Conservation (phyloP, 2,329 filamentous ascomycete genomes). For the Apiospora pterosperma region DNA sequence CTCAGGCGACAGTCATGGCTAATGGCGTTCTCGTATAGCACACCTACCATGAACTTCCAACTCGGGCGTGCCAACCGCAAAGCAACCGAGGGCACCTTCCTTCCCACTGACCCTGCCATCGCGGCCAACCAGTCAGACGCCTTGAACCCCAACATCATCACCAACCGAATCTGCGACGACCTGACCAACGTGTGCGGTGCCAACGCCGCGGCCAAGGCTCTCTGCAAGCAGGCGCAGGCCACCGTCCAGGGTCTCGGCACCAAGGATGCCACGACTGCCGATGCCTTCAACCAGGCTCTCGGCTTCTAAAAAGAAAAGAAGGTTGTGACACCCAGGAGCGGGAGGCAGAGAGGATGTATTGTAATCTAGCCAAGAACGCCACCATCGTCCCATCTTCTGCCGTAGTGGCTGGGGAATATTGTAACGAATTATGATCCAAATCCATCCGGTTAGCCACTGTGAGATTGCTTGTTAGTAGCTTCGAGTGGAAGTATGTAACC, state of each 20-base stretch:
- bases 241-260: conserved; percentile 47
- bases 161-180: conserved; percentile 59
- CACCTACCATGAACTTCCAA: conserved; percentile 53
- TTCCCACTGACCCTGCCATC: conserved; percentile 51
- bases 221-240: conserved; percentile 45
- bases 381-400: not conserved
- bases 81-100: conserved; percentile 54
- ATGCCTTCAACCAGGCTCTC: conserved; percentile 42
- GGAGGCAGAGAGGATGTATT: not conserved
- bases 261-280: conserved; percentile 43
- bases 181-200: conserved; percentile 58
- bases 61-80: conserved; percentile 48
- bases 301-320: conserved; percentile 27
- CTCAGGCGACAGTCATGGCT: no score
- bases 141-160: conserved; percentile 62
- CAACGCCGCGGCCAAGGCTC: conserved; percentile 48
- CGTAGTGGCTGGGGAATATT: not conserved
- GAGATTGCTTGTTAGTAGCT: not conserved
- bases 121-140: conserved; percentile 54
- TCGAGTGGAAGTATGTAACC: not conserved
- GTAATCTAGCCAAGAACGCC: not conserved
- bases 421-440: not conserved
- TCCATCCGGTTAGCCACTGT: not conserved
- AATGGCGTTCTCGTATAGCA: no score
- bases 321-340: not conserved